These are phyloP conservation scores for Apium graveolens DNA, from an alignment of 129 eudicot genomes.

Conservation along the genomic window DNA sequence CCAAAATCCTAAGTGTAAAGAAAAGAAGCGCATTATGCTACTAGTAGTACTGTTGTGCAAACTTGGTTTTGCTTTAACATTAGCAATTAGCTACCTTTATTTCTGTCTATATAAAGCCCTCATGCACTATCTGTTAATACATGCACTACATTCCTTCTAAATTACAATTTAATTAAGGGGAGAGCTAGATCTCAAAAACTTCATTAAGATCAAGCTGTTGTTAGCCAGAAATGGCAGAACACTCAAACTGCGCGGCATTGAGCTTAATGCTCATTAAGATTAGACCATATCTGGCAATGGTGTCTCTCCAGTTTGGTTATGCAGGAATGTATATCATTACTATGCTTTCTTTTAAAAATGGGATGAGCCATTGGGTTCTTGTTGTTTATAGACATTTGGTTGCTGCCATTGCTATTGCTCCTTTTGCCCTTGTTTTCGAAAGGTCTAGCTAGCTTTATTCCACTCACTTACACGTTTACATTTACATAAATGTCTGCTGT, in stretches of 20 bases:
- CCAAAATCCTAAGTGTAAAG: background rate
- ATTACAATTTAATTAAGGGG: background rate
- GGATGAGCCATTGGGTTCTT: constrained; percentile 29
- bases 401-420: constrained; percentile 22
- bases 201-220: background rate
- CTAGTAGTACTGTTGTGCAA: background rate
- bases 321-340: constrained; percentile 28
- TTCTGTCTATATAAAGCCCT: background rate
- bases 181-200: background rate
- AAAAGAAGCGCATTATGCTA: constrained; percentile 1
- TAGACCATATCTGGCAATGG: constrained; percentile 22
- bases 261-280: background rate
- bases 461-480: background rate
- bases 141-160: background rate
- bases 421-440: constrained; percentile 28
- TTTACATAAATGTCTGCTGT: background rate
- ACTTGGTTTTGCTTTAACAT: background rate
- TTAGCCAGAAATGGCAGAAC: constrained; percentile 8
- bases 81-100: background rate
- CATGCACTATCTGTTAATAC: background rate
- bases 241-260: background rate
- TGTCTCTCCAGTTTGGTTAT: constrained; percentile 23
- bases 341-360: constrained; percentile 22
- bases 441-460: constrained; percentile 13
- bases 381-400: constrained; percentile 25